phyloP scores from a whole-genome alignment of 805 yeast species.

The Vanderwaltozyma verrucispora region DNA sequence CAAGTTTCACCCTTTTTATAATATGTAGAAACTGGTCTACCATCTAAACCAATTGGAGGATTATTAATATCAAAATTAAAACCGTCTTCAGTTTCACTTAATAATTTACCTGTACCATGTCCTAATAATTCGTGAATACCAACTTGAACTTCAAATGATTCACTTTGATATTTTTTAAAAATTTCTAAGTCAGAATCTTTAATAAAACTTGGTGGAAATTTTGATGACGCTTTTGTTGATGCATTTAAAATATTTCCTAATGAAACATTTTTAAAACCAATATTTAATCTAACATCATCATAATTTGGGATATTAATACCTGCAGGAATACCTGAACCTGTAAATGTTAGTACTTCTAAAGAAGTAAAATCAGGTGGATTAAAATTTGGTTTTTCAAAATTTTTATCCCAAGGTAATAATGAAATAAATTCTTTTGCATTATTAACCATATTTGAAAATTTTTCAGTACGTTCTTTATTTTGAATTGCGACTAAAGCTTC shows the following conservation, averaged over 20 bases:
- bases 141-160: constrained; percentile 86
- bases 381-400: constrained; percentile 73
- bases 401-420: constrained; percentile 66
- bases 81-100: constrained; percentile 50
- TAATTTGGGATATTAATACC: constrained; percentile 91
- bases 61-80: constrained; percentile 61
- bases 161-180: constrained; percentile 63
- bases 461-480: constrained; percentile 75
- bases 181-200: constrained; percentile 40
- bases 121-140: constrained; percentile 89
- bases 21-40: constrained; percentile 53
- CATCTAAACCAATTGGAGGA: constrained; percentile 54
- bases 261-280: constrained; percentile 85
- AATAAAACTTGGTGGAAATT: constrained; percentile 61
- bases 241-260: constrained; percentile 78
- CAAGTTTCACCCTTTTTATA: constrained; percentile 80
- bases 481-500: constrained; percentile 88
- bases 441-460: constrained; percentile 59
- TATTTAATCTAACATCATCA: constrained; percentile 73
- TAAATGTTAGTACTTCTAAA: constrained; percentile 78
- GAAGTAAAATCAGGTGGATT: constrained; percentile 91
- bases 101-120: constrained; percentile 81
- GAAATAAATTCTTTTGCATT: constrained; percentile 56
- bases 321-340: constrained; percentile 86
- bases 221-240: constrained; percentile 39